A percentile compares a stretch with the other conserved stretches of the same genome.
phyloP scores from a whole-genome alignment of 148 eudicot genomes.

The Rhododendron mucronatum region DNA sequence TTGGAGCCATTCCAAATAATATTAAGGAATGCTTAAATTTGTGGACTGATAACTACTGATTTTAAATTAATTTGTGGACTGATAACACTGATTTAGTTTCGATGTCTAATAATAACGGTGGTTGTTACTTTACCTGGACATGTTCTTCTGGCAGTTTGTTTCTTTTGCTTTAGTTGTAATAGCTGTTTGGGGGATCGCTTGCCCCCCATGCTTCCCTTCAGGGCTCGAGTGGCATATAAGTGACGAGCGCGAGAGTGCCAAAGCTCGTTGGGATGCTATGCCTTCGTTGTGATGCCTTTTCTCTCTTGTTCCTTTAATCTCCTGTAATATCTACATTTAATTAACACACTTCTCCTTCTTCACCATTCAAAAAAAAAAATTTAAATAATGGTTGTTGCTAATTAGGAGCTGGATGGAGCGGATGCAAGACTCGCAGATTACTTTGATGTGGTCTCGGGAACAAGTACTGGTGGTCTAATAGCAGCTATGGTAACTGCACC shows the following conservation, averaged over 20 bases:
- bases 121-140: no score
- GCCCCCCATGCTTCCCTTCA: no score
- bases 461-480: conserved; percentile 56
- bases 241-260: no score
- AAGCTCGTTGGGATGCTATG: no score
- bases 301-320: neutral
- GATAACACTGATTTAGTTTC: neutral
- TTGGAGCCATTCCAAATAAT: neutral
- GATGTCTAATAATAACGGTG: neutral
- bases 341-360: neutral
- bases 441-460: conserved; percentile 60
- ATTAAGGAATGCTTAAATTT: neutral
- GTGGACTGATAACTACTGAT: neutral
- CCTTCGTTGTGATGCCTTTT: no score
- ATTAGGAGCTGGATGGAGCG: conserved; percentile 43
- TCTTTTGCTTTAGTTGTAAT: no score
- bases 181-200: no score
- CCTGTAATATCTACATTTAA: neutral
- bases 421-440: conserved; percentile 52
- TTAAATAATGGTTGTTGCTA: neutral
- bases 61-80: no score
- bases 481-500: conserved; percentile 54
- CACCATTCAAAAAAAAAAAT: neutral
- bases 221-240: no score
- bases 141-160: no score